Evolutionary conservation across 2,329 filamentous ascomycete species (phyloP).

Genomic region (Elsinoe arachidis): DNA sequence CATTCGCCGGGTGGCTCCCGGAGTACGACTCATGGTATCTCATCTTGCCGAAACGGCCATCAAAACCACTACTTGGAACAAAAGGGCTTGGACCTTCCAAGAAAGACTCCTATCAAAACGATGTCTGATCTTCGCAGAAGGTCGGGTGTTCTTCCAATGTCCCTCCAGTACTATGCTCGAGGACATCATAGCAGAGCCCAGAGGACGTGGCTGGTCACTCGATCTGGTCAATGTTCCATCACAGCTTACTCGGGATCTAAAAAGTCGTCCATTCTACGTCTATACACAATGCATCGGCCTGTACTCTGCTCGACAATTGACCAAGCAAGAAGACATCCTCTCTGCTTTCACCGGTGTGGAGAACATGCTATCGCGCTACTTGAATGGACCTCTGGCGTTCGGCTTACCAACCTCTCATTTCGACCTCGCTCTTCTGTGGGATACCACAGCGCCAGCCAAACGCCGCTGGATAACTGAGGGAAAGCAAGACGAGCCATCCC

Average conservation of each 20-base stretch:
- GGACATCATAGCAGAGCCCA: slow-evolving; percentile 24
- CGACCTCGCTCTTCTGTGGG: slow-evolving; percentile 30
- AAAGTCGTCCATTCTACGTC: slow-evolving; percentile 22
- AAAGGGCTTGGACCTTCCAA: slow-evolving; percentile 34
- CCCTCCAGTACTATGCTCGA: slow-evolving; percentile 21
- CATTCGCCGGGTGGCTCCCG: slow-evolving; percentile 15
- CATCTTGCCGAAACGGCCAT: slow-evolving; percentile 20
- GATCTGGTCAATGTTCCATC: slow-evolving; percentile 25
- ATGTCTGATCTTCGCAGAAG: slow-evolving; percentile 30
- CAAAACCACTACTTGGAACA: slow-evolving; percentile 26
- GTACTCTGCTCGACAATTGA: slow-evolving; percentile 25
- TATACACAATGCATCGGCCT: slow-evolving; percentile 27
- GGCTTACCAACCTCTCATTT: slow-evolving; percentile 30
- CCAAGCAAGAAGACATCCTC: slow-evolving; percentile 24
- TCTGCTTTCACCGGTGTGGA: slow-evolving; percentile 29
- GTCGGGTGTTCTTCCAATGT: slow-evolving; percentile 28
- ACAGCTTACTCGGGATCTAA: slow-evolving; percentile 23
- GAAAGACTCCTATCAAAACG: slow-evolving; percentile 31
- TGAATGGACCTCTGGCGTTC: slow-evolving; percentile 24
- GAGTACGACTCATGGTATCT: slow-evolving; percentile 20
- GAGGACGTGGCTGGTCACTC: slow-evolving; percentile 23
- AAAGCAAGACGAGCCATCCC: slow-evolving; percentile 1
- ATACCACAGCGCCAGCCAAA: slow-evolving; percentile 12
- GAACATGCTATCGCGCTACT: slow-evolving; percentile 20
- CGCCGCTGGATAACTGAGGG: not conserved